Base-by-base conservation (phyloP, 1,284 basidiomycete species). In the Trametes polyzona region DNA sequence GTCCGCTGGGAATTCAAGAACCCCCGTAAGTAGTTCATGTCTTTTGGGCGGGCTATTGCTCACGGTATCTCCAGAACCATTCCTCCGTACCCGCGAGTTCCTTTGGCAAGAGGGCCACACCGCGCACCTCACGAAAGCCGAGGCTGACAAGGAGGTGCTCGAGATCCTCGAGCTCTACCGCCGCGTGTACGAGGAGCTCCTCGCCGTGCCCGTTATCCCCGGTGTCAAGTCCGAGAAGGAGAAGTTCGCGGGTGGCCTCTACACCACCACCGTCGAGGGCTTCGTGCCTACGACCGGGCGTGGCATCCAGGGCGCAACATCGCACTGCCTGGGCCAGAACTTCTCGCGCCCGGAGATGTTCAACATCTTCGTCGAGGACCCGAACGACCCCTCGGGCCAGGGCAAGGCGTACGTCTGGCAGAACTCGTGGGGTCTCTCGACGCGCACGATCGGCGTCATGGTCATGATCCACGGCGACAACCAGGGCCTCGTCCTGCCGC, bases 1-100 rank as follows among this genome's bases (percentile, higher is more conserved):
- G 96, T 99, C 26, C 90, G 96, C 62, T 99, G 96, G 96, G 96
- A 99, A 76, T 99, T 99, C 83, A 99, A 99, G 80, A 97, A 96
- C 75, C 97, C 96, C 52, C 95, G 89, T 90, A 64, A 66, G 77
- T 70, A 26, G 29, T 32, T 33, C 7, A 11, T 14, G 10, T 47
- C n/a, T 46, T 7, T n/a, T 1, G 19, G 46, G 24, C 14, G 58
- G 60, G 6, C 46, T 47, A 37, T 9, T n/a, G 11, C 30, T 52
- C 12, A 48, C 23, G 16, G 29, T 16, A 40, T 16, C 37, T 10
- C 21, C 59, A 91, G 88, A 99, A 76, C 96, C 96, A 2, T 99
- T 99, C 91, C 84, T 99, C 39, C 94, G 96, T 62, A 99, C 97
- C 2, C 93, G 97, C 70, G 96, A 99, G 78, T 99, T 98, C 84